Base-by-base conservation (phyloP, 1,139 yeast genomes). In the Hyphopichia wangnamkhiaoensis region DNA sequence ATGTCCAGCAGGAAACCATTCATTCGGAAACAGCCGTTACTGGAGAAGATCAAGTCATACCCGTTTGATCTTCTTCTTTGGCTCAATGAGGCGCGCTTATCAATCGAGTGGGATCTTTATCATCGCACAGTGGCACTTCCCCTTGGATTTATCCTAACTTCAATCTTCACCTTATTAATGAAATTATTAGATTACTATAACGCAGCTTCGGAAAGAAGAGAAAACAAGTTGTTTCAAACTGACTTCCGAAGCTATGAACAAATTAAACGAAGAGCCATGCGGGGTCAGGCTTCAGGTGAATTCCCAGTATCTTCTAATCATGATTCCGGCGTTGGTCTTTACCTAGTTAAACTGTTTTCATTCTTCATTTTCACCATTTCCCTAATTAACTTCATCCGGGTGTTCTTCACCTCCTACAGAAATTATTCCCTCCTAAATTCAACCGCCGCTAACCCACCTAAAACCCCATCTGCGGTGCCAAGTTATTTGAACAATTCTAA, bases 91-190 rank as follows among this genome's bases (percentile, higher is more conserved):
- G 52, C 63, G 10, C 48, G 79, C 15, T 71, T 73, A 35, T 63
- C 81, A 5, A 74, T 82, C 5, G 86, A 83, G 42, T 84, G 90
- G 90, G 89, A 84, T 48, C 65, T 70, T 2, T 70, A 77, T 44
- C 66, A 79, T 8, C 52, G 54, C 17, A 50, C 73, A 1, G 47
- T 74, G 7, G 82, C 79, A 0, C 47, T 71, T 25, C 82, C 80
- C 0, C 46, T 67, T 9, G 84, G 84, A 0, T 56, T 62, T n/a
- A 38, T 53, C 0, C 54, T 74, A 4, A 44, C 59, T 3, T 32
- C 49, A 3, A 13, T 50, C 8, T 61, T 54, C 35, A 43, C 58
- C 13, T 33, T 57, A 8, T 37, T 59, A 34, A 49, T 55, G 33
- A 50, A 54, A 30, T 39, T 57, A 15, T 37, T 53, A 12, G 39